Percentiles rank a stretch among this genome's conserved stretches.
phyloP scores from a whole-genome alignment of 2,329 filamentous ascomycete genomes.

The Aspergillus sp. region DNA sequence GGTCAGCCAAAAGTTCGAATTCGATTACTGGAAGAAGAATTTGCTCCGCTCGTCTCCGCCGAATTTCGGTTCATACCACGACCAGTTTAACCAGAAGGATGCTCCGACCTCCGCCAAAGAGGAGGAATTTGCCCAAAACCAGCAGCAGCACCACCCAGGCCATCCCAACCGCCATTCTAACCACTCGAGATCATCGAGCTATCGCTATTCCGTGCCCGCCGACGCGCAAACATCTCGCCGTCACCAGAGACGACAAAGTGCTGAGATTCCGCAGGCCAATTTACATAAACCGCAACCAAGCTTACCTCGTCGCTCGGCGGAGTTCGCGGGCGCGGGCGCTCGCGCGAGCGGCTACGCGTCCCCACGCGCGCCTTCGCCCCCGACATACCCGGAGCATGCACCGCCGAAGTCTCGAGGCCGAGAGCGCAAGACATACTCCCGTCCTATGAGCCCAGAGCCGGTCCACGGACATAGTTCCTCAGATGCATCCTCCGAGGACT shows the following conservation, averaged over 20 bases:
- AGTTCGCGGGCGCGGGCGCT: slow-evolving; percentile 10
- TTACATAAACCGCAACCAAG: slow-evolving; percentile 27
- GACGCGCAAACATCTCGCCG: slow-evolving; percentile 26
- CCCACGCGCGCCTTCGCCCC: slow-evolving; percentile 34
- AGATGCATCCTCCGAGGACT: slow-evolving; percentile 36
- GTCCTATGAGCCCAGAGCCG: slow-evolving; percentile 26
- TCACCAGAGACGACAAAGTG: slow-evolving; percentile 30
- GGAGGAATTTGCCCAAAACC: slow-evolving; percentile 25
- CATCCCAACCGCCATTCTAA: background rate
- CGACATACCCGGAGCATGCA: slow-evolving; percentile 25
- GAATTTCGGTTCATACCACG: slow-evolving; percentile 32
- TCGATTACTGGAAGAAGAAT: slow-evolving; percentile 58
- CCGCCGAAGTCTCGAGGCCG: slow-evolving; percentile 28
- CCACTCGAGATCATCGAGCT: slow-evolving; percentile 24
- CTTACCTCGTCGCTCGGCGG: slow-evolving; percentile 24
- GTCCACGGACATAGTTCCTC: slow-evolving; percentile 29
- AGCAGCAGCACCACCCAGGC: background rate
- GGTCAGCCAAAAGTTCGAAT: slow-evolving; percentile 71
- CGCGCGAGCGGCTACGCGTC: slow-evolving; percentile 24
- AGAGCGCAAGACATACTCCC: slow-evolving; percentile 25
- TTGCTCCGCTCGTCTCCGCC: slow-evolving; percentile 39
- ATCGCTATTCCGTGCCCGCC: slow-evolving; percentile 26
- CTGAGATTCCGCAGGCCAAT: slow-evolving; percentile 24
- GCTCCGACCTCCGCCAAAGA: slow-evolving; percentile 27
- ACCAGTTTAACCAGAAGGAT: slow-evolving; percentile 39